A percentile compares a stretch with the other conserved stretches of the same genome.
Conservation (phyloP, 139 green algal genomes). For the Micractinium conductrix region DNA sequence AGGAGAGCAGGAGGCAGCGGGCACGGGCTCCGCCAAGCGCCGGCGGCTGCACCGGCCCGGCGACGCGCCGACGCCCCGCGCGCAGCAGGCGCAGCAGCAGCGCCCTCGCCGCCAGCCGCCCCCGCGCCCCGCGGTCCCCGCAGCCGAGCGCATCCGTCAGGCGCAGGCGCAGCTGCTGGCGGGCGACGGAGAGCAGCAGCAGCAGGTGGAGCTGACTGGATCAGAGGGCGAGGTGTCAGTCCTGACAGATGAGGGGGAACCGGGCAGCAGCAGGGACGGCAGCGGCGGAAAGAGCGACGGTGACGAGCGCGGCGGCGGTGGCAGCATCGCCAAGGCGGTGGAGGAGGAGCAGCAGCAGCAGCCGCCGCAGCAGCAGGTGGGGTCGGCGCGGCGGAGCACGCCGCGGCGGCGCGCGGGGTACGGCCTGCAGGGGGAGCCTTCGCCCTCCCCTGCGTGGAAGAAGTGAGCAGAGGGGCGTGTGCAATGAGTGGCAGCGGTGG, state of each 20-base stretch:
- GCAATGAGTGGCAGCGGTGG: too few relatives aligned
- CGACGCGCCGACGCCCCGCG: background rate
- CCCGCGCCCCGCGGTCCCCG: background rate
- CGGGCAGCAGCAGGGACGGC: background rate
- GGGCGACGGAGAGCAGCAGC: background rate
- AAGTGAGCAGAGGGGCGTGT: background rate
- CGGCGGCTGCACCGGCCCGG: background rate
- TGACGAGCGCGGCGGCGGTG: background rate
- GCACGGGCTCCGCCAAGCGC: background rate
- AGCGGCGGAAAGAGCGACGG: background rate
- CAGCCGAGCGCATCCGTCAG: conserved; percentile 23
- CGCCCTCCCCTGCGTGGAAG: background rate
- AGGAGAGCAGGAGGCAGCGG: background rate
- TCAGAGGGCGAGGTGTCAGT: background rate
- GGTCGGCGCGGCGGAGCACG: background rate
- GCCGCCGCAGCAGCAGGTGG: background rate
- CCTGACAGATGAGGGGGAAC: conserved; percentile 23
- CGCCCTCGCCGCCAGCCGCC: background rate
- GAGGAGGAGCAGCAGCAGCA: background rate
- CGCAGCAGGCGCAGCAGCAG: background rate
- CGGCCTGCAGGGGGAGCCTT: too few relatives aligned
- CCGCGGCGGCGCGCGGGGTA: background rate
- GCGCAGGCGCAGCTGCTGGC: conserved; percentile 21
- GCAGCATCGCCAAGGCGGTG: background rate
- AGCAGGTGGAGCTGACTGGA: background rate